phyloP scores from a whole-genome alignment of 352 stramenopile species.

The Pythium myriotylum region DNA sequence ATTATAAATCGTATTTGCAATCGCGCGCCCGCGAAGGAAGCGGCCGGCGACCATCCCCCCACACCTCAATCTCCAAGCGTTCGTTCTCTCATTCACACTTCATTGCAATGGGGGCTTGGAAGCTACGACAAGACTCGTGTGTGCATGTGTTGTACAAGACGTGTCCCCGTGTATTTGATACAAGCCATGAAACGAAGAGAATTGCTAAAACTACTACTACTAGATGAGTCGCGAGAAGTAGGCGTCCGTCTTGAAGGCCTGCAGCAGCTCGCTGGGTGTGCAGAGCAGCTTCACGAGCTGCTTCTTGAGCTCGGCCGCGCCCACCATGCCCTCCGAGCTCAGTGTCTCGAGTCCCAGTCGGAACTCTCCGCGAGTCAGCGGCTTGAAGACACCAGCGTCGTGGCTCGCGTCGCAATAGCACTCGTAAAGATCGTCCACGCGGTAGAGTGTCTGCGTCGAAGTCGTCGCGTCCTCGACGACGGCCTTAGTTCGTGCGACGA shows the following conservation, averaged over 20 bases:
- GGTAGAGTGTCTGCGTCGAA: constrained; percentile 37
- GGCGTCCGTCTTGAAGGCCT: constrained; percentile 69
- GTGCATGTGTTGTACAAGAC: too few species aligned
- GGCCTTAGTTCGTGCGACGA: constrained; percentile 28
- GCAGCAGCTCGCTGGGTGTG: constrained; percentile 64
- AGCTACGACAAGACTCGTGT: too few species aligned
- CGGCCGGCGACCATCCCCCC: constrained; percentile 13
- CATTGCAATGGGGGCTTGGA: neutral
- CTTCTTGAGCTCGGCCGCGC: constrained; percentile 61
- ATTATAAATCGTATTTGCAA: constrained; percentile 11
- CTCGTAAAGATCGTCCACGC: constrained; percentile 63
- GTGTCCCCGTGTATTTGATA: too few species aligned
- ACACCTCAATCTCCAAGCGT: neutral
- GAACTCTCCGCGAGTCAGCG: constrained; percentile 67
- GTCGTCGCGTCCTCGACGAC: neutral
- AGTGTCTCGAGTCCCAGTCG: constrained; percentile 66
- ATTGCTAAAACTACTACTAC: too few species aligned
- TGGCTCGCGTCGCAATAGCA: constrained; percentile 74
- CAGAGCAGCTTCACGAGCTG: constrained; percentile 77
- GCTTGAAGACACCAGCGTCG: constrained; percentile 65
- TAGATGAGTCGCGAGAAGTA: constrained; percentile 81
- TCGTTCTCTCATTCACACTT: neutral
- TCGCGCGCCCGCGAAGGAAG: constrained; percentile 15
- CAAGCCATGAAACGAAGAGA: too few species aligned
- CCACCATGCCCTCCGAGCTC: constrained; percentile 66